These are phyloP conservation scores for Flaveria brownii DNA, from an alignment of 129 eudicot species.

Conservation along the genomic window DNA sequence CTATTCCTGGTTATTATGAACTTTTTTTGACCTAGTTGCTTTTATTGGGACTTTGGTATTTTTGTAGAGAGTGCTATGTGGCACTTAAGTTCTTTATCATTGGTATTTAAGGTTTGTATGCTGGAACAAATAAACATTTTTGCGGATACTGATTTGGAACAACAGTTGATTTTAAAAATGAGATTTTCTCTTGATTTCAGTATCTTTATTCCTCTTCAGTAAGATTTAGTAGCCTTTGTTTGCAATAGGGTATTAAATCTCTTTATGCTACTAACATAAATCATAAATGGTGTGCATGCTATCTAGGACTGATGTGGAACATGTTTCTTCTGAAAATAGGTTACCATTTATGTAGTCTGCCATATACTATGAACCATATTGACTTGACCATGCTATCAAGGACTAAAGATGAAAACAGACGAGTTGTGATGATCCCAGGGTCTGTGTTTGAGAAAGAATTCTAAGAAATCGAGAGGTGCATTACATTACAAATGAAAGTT, in stretches of 20 bases:
- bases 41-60: neutral
- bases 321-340: too few species aligned
- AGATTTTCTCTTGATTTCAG: neutral
- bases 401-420: too few species aligned
- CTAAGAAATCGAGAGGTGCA: too few species aligned
- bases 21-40: neutral
- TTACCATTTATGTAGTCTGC: too few species aligned
- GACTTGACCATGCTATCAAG: too few species aligned
- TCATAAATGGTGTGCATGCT: too few species aligned
- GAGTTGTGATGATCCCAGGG: too few species aligned
- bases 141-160: neutral
- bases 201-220: neutral
- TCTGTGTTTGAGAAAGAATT: too few species aligned
- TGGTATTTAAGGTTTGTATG: neutral
- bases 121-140: neutral
- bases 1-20: neutral
- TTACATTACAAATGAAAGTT: too few species aligned
- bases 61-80: neutral
- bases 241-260: neutral
- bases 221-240: neutral
- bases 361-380: too few species aligned
- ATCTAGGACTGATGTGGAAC: too few species aligned
- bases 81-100: neutral
- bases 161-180: neutral
- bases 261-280: neutral